Base-by-base conservation (phyloP, 352 stramenopile genomes). In the Phytophthora chlamydospora region DNA sequence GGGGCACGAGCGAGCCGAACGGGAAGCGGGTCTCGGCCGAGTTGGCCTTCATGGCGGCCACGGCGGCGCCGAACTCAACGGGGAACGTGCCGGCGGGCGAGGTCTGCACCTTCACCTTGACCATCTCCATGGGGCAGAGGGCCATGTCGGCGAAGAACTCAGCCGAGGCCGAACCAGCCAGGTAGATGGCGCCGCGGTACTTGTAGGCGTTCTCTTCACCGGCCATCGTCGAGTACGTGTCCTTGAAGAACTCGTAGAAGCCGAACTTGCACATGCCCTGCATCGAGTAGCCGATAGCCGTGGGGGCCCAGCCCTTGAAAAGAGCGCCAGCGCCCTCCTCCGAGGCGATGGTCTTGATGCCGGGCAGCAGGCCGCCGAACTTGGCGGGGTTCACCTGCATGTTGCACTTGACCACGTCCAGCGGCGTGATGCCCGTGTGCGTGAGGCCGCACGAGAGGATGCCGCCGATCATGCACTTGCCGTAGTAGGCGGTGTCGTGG, bases 201-300 rank as follows among this genome's bases (percentile, higher is more conserved):
- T 97, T 93, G 81, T 95, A 95, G 16, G 92, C 80, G 70, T 91
- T 96, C 75, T 98, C 93, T 66, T 97, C 85, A 33, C 91, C 91
- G 35, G 90, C 89, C 63, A 97, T 77, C 54, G 68, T 96, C 63
- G 70, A 84, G 90, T 98, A 98, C 41, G 89, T 77, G 73, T 98
- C 91, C 87, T 98, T 98, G 77, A 98, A 98, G 83, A 95, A 91
- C 81, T 98, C 93, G 76, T 98, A 98, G 62, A 98, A 91, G 21
- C 93, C 93, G 71, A 98, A 98, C 81, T 97, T 97, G 80, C 85
- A 96, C 56, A 96, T 73, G 32, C 90, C 90, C 77, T 97, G 90
- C 10, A 76, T 66, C 48, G 88, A 96, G 81, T 98, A 98, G 16
- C 93, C 93, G 60, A 98, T 85, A 27, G 90, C 83, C 11, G 93